Conservation (phyloP, 768 basidiomycete genomes). For the Coprinellus aureogranulatus region DNA sequence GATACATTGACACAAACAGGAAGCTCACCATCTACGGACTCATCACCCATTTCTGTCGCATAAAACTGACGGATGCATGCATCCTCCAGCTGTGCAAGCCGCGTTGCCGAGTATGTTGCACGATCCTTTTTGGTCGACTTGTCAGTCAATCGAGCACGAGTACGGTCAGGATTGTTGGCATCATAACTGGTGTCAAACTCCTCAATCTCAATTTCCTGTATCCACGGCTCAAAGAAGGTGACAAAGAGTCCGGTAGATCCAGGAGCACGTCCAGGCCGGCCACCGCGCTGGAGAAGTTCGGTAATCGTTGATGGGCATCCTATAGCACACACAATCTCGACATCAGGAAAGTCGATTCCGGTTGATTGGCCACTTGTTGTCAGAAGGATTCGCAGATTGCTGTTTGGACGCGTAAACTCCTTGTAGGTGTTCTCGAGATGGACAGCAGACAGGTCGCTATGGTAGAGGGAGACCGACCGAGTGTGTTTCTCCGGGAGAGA, state of each 20-base stretch:
- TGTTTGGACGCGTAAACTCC: too few species aligned
- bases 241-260: background rate
- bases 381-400: constrained; percentile 2
- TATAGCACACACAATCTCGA: background rate
- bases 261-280: background rate
- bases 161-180: background rate
- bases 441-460: too few species aligned
- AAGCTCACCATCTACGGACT: background rate
- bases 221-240: background rate
- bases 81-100: background rate
- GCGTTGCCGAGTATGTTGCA: background rate
- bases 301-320: background rate
- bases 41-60: background rate
- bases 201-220: background rate
- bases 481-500: constrained; percentile 9
- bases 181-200: background rate
- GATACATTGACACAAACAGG: too few species aligned
- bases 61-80: background rate
- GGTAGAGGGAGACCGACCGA: too few species aligned
- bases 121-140: background rate
- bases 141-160: background rate
- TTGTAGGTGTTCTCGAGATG: too few species aligned
- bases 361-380: constrained; percentile 14
- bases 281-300: background rate
- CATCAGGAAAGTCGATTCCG: background rate